These are phyloP conservation scores for Solanum virginianum DNA, from an alignment of 257 asterid genomes.

Conservation along the genomic window DNA sequence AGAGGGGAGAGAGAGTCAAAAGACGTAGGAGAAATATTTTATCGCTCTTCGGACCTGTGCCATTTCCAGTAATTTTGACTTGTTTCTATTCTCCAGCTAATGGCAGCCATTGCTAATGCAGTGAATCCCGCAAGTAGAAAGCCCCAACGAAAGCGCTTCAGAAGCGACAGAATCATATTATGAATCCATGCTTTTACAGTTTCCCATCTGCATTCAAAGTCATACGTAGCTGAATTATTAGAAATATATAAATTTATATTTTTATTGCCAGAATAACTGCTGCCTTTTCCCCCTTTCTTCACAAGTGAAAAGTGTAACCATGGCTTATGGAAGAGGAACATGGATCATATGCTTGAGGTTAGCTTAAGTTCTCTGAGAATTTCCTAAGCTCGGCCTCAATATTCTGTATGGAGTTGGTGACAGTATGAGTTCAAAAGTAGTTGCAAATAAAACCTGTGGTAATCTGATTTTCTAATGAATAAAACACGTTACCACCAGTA, in stretches of 20 bases:
- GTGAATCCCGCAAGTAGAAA: constrained; percentile 51
- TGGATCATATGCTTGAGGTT: not conserved
- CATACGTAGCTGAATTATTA: not conserved
- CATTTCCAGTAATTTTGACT: constrained; percentile 84
- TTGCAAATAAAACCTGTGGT: not conserved
- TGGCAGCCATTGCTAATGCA: constrained; percentile 70
- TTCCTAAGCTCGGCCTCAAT: not conserved
- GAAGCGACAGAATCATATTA: constrained; percentile 32
- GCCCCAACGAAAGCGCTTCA: constrained; percentile 67
- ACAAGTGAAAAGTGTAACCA: not conserved
- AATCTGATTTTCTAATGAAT: not conserved
- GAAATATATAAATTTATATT: not conserved
- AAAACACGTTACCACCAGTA: not conserved
- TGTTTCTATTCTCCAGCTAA: constrained; percentile 79
- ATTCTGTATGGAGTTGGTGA: not conserved
- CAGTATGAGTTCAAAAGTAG: not conserved
- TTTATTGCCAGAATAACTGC: not conserved
- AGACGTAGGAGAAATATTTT: not conserved
- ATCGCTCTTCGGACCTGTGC: constrained; percentile 62
- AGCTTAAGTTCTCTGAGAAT: not conserved
- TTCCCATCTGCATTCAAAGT: constrained; percentile 49
- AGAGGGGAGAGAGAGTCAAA: not conserved
- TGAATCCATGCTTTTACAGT: constrained; percentile 39
- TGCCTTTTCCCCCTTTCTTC: not conserved
- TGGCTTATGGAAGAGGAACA: not conserved